phyloP scores from a whole-genome alignment of 306 rosid species.

The Trichosanthes cucumerina region DNA sequence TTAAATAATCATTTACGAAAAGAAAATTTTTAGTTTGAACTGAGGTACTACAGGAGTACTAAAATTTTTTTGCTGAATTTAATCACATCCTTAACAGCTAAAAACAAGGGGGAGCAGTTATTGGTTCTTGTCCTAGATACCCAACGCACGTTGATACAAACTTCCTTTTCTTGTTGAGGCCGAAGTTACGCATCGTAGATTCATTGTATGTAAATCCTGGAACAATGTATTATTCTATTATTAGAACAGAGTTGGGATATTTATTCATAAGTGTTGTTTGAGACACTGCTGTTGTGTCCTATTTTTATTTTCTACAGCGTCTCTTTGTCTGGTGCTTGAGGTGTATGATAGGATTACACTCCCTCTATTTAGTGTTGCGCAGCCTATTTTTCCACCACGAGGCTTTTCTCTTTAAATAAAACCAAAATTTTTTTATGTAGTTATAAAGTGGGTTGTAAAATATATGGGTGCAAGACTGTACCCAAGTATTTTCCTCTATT shows the following conservation, averaged over 20 bases:
- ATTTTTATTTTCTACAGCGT: not conserved
- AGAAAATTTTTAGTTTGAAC: no score
- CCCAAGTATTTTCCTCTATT: no score
- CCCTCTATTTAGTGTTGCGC: no score
- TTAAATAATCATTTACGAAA: no score
- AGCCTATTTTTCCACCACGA: no score
- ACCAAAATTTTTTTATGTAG: no score
- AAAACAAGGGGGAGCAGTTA: not conserved
- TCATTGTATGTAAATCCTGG: not conserved
- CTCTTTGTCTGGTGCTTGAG: not conserved
- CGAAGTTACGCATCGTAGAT: not conserved
- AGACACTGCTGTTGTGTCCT: not conserved
- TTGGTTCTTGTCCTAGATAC: not conserved
- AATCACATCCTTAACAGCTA: not conserved
- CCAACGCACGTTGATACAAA: not conserved
- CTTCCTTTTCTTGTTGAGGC: not conserved
- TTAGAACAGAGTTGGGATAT: not conserved
- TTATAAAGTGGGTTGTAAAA: no score
- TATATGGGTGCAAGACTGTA: no score
- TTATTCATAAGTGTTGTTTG: not conserved
- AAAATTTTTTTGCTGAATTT: no score
- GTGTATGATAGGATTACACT: no score
- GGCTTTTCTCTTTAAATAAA: no score
- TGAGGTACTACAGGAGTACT: no score
- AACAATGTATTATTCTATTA: not conserved